Base-by-base conservation (phyloP, 148 eudicot species). In the Polygonum aviculare region DNA sequence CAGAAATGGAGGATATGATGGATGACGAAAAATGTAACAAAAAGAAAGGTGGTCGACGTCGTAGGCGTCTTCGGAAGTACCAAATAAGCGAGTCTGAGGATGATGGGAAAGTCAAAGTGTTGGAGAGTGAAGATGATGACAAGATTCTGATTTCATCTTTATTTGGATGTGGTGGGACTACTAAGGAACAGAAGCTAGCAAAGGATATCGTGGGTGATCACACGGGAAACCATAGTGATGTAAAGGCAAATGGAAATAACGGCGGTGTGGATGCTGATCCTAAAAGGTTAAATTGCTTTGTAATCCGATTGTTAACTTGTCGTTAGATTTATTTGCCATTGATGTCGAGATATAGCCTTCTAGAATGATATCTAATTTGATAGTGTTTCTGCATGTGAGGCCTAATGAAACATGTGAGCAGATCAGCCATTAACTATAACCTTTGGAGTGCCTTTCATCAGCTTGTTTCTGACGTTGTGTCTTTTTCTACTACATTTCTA, bases 41-140 rank as follows among this genome's bases (percentile, higher is more conserved):
- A 50, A 78, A 22, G 35, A 90, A 83, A 71, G 50, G 41, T 14
- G 63, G 19, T 33, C 72, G 15, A 49, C 76, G 39, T 35, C 63
- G 16, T 49, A 92, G 79, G 73, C 84, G 85, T 72, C 90, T 86
- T 19, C 88, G 79, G 77, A 89, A 77, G 55, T 82, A 59, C 76
- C 83, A 63, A 72, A 62, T 84, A 18, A 80, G 81, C 57, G 94
- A 85, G n/a, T 88, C 93, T 54, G 97, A 92, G 73, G 86, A 86
- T 74, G 90, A 84, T 14, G 74, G 35, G 73, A 39, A 21, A 45
- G 59, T 60, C 31, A 74, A 57, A 51, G 69, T 78, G 72, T 19
- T 65, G 36, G 88, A 85, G 70, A 87, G 81, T 71, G 97, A 86
- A 15, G 87, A 86, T 38, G 97, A 90, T 50, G 97, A 89, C 49